Evolutionary conservation across 2,329 filamentous ascomycete genomes (phyloP).

Genomic region (Thielaviopsis ethacetica): DNA sequence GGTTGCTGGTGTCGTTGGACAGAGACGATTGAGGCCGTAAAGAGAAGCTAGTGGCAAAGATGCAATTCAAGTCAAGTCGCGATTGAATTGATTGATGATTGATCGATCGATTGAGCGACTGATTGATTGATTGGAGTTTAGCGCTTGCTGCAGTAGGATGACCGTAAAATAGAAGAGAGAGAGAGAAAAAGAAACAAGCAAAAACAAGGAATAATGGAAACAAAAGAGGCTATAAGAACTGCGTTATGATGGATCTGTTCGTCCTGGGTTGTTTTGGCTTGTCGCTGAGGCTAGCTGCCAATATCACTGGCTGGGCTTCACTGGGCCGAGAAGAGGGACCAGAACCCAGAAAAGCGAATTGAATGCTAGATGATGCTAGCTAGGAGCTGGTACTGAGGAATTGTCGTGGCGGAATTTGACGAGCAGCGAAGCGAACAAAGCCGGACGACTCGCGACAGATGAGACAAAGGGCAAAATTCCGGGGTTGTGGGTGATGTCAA

Average conservation of each 20-base stretch:
- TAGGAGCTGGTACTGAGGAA: too few relatives aligned
- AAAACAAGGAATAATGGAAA: neutral
- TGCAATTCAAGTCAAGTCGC: neutral
- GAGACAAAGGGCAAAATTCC: neutral
- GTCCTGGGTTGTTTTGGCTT: neutral
- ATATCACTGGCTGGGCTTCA: neutral
- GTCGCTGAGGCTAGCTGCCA: neutral
- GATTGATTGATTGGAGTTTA: neutral
- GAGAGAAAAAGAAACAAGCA: neutral
- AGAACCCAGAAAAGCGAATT: too few relatives aligned
- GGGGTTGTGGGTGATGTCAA: too few relatives aligned
- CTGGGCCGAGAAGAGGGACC: too few relatives aligned
- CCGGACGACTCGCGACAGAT: neutral
- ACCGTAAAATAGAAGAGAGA: neutral
- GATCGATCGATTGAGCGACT: neutral
- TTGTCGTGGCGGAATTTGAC: neutral
- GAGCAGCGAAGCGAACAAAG: neutral
- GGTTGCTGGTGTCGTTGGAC: neutral
- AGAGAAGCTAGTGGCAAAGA: neutral
- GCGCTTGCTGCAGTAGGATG: neutral
- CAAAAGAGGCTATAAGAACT: neutral
- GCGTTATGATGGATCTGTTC: neutral
- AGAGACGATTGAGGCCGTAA: neutral
- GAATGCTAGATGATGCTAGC: too few relatives aligned
- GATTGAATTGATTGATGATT: neutral